phyloP scores from a whole-genome alignment of 1,284 basidiomycete genomes.

The Ganoderma lingzhi region DNA sequence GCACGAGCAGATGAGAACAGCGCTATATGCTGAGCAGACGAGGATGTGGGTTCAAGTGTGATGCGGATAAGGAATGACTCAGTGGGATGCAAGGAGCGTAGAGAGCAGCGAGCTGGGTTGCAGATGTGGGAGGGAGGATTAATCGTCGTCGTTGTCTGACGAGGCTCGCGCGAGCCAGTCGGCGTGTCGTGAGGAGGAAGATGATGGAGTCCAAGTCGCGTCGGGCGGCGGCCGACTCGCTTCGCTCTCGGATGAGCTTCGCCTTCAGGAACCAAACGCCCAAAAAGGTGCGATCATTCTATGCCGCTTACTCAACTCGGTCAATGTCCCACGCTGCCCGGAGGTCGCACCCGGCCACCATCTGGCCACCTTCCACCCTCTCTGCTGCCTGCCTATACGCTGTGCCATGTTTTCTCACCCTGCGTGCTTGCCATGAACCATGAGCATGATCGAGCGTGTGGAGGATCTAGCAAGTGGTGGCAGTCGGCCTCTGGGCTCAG shows the following conservation, averaged over 20 bases:
- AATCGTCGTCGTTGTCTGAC: not conserved
- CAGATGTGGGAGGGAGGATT: not conserved
- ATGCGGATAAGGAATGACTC: not conserved
- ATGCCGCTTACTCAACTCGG: too few relatives aligned
- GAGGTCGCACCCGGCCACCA: too few relatives aligned
- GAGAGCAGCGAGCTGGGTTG: not conserved
- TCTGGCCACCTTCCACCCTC: too few relatives aligned
- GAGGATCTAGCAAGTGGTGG: too few relatives aligned
- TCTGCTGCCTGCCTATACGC: too few relatives aligned
- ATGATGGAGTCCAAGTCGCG: not conserved
- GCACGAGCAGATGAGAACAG: not conserved
- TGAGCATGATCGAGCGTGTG: too few relatives aligned
- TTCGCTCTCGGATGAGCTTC: not conserved
- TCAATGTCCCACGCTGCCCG: too few relatives aligned
- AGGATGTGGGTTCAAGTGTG: not conserved
- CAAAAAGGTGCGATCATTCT: too few relatives aligned
- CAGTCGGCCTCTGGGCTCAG: too few relatives aligned
- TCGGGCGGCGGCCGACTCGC: not conserved
- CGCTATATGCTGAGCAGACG: not conserved
- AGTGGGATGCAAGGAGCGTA: not conserved
- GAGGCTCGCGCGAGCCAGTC: not conserved
- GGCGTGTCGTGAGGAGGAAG: not conserved
- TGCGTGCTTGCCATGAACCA: too few relatives aligned
- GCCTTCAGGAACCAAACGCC: too few relatives aligned
- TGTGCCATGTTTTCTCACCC: too few relatives aligned